Evolutionary conservation across 495 filamentous ascomycete genomes (phyloP).

Genomic region (Pseudomonodictys pantanalensis): DNA sequence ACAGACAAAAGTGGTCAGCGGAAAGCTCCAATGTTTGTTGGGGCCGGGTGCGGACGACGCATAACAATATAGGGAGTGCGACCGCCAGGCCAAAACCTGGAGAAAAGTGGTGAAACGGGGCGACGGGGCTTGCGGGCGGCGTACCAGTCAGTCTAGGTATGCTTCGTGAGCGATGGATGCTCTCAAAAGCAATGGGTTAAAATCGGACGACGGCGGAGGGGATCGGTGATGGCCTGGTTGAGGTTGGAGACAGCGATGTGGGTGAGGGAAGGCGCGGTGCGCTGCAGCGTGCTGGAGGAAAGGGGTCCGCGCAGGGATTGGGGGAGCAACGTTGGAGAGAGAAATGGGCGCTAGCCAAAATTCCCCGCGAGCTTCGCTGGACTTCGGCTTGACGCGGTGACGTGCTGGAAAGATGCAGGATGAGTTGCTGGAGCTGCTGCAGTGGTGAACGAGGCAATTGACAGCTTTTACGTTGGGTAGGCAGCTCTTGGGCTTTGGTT

Average conservation of each 20-base stretch:
- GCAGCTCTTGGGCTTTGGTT: neutral
- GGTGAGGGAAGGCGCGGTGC: slow-evolving; percentile 32
- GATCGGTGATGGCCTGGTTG: slow-evolving; percentile 8
- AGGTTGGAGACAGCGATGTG: slow-evolving; percentile 24
- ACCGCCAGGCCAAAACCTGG: slow-evolving; percentile 12
- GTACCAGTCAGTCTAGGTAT: slow-evolving; percentile 30
- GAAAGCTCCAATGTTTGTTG: neutral
- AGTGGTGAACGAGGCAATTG: slow-evolving; percentile 20
- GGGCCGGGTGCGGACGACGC: slow-evolving; percentile 5
- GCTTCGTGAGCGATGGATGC: slow-evolving; percentile 28
- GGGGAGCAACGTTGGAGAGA: slow-evolving; percentile 20
- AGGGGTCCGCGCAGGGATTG: slow-evolving; percentile 30
- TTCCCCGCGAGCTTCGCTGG: slow-evolving; percentile 11
- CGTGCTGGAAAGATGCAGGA: neutral
- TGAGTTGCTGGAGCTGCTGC: neutral
- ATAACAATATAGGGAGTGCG: slow-evolving; percentile 23
- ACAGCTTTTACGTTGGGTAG: neutral
- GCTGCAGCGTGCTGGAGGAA: slow-evolving; percentile 22
- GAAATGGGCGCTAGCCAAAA: slow-evolving; percentile 23
- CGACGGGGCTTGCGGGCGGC: slow-evolving; percentile 12
- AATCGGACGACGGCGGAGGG: neutral
- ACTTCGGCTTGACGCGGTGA: neutral
- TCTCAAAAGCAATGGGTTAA: slow-evolving; percentile 14
- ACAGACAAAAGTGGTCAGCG: slow-evolving; percentile 12
- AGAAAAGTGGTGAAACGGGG: slow-evolving; percentile 25